Conservation (phyloP, 495 filamentous ascomycete species). For the Daldinia grandis region DNA sequence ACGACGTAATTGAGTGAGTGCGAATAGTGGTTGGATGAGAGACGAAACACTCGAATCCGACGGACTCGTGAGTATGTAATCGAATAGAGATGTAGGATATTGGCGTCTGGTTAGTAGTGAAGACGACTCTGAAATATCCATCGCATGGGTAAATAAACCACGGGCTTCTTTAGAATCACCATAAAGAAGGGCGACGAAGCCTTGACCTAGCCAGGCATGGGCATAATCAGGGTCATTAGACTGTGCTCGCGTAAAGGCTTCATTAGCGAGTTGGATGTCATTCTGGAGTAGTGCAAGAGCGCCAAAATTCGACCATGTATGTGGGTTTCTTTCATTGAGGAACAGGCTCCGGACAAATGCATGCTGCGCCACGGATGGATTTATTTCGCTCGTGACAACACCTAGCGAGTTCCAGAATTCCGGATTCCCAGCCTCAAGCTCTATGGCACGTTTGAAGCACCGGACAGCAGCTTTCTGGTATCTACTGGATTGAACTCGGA, state of each 20-base stretch:
- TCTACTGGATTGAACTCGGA: slow-evolving; percentile 62
- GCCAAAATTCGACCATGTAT: slow-evolving; percentile 90
- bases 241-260: slow-evolving; percentile 89
- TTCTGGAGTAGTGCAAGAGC: slow-evolving; percentile 85
- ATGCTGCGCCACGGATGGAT: slow-evolving; percentile 90
- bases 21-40: slow-evolving; percentile 78
- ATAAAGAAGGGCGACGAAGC: slow-evolving; percentile 77
- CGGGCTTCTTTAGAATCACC: slow-evolving; percentile 79
- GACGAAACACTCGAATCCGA: slow-evolving; percentile 66
- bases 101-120: slow-evolving; percentile 74
- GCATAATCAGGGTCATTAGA: slow-evolving; percentile 93
- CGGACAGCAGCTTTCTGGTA: slow-evolving; percentile 84
- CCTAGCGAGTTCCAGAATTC: slow-evolving; percentile 99
- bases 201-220: slow-evolving; percentile 93
- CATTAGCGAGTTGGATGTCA: slow-evolving; percentile 82
- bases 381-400: slow-evolving; percentile 84
- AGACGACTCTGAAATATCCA: slow-evolving; percentile 85
- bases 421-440: slow-evolving; percentile 90
- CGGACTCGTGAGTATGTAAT: slow-evolving; percentile 68
- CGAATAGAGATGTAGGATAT: slow-evolving; percentile 81
- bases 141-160: slow-evolving; percentile 90
- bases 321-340: slow-evolving; percentile 85
- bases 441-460: slow-evolving; percentile 96
- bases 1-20: slow-evolving; percentile 77
- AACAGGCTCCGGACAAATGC: slow-evolving; percentile 90